Evolutionary conservation across 306 rosid species (phyloP), one percentile per base, ranked within the genome.

Genomic region (Medicago lupulina): DNA sequence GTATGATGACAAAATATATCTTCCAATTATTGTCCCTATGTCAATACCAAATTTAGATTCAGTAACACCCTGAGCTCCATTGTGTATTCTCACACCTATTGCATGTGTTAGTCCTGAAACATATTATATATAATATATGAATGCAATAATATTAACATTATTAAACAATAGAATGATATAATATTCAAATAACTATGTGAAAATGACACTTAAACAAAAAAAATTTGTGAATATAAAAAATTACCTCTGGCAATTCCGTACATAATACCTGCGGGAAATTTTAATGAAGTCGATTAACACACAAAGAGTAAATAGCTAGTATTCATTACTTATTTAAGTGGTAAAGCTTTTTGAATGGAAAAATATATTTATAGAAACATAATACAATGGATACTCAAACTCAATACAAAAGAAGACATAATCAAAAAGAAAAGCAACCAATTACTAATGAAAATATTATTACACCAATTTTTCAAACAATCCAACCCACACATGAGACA

Each of bases 181-280:
- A 64, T 64, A 12, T 9, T 23, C 5, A 66, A 40, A 10, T 40
- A 41, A 41, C n/a, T 17, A 2, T 17, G 49, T 38, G 12, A 64
- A 64, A 16, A 18, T 40, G 0, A 49, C 14, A n/a, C 6, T 13
- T 2, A 4, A 6, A 18, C 16, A 3, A 5, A n/a, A n/a, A n/a
- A n/a, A n/a, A n/a, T 5, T n/a, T 23, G 11, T 11, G 2, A 25
- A 5, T 6, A 16, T 9, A 19, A 67, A 21, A 44, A 1, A 11
- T 15, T 67, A 67, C 55, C 72, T 67, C 9, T 19, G 15, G 72
- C 72, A 43, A 67, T 41, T 38, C 72, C 72, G 2, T 2, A 43
- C n/a, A 43, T 0, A 43, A 44, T 19, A 67, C 31, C 72, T 67
- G 72, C 55, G 23, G 43, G 39, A 65, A 65, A 40, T 16, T 65